These are phyloP conservation scores for Zygosaccharomyces kombuchaensis DNA, from an alignment of 805 yeast species.

Conservation along the genomic window DNA sequence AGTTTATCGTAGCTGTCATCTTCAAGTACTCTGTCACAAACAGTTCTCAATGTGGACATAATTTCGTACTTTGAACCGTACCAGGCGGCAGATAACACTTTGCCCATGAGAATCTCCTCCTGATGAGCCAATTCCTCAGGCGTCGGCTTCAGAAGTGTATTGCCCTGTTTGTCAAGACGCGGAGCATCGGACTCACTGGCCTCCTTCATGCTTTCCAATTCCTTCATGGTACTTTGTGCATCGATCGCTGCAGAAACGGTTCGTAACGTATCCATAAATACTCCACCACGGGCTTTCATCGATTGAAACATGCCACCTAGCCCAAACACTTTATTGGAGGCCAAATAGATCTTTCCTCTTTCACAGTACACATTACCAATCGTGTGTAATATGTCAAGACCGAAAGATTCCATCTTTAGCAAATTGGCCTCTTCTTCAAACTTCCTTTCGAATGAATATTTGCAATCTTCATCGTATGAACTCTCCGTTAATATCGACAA, in stretches of 20 bases:
- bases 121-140: constrained; percentile 62
- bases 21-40: constrained; percentile 60
- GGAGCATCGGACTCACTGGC: constrained; percentile 40
- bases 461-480: constrained; percentile 56
- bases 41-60: constrained; percentile 64
- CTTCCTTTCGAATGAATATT: constrained; percentile 57
- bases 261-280: constrained; percentile 65
- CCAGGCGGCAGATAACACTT: constrained; percentile 82
- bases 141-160: constrained; percentile 54
- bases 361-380: constrained; percentile 65
- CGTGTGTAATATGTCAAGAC: constrained; percentile 73
- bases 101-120: constrained; percentile 73
- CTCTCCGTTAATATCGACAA: constrained; percentile 58
- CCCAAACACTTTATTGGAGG: constrained; percentile 59
- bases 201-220: constrained; percentile 62
- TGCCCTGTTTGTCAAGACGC: constrained; percentile 44
- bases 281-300: constrained; percentile 68
- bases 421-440: constrained; percentile 78
- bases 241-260: constrained; percentile 71
- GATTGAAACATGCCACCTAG: constrained; percentile 71
- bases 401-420: constrained; percentile 77
- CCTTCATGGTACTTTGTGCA: constrained; percentile 75
- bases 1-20: constrained; percentile 49
- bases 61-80: constrained; percentile 76
- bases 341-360: constrained; percentile 60